Conservation (phyloP, 345 rosid species). For the Pistacia atlantica region DNA sequence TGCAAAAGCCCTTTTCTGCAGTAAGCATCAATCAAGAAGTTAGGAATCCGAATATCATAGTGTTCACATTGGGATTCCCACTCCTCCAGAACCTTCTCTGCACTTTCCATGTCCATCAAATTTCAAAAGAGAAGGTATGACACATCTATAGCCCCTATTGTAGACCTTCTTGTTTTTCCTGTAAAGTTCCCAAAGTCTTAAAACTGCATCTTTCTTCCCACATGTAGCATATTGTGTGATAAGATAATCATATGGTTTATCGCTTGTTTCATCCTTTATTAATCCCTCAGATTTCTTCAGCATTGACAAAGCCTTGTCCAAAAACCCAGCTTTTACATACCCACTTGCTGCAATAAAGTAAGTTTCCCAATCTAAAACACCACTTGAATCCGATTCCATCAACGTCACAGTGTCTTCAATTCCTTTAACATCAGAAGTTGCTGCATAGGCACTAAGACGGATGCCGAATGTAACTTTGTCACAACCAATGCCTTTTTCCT, state of each 20-base stretch:
- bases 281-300: slow-evolving; percentile 38
- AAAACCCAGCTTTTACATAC: slow-evolving; percentile 23
- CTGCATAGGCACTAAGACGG: slow-evolving; percentile 32
- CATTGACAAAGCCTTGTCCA: slow-evolving; percentile 35
- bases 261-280: neutral
- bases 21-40: too few species aligned
- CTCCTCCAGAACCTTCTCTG: slow-evolving; percentile 38
- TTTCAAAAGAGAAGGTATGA: slow-evolving; percentile 36
- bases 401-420: slow-evolving; percentile 25
- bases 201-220: slow-evolving; percentile 45
- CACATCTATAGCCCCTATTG: slow-evolving; percentile 23
- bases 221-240: slow-evolving; percentile 32
- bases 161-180: slow-evolving; percentile 21
- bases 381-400: slow-evolving; percentile 32
- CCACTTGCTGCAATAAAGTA: slow-evolving; percentile 23
- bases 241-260: slow-evolving; percentile 18
- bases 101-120: slow-evolving; percentile 46
- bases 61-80: slow-evolving; percentile 35
- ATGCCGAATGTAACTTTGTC: slow-evolving; percentile 22
- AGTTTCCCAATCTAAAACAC: slow-evolving; percentile 27
- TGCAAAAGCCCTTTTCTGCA: too few species aligned
- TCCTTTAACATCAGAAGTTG: slow-evolving; percentile 28
- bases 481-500: slow-evolving; percentile 24
- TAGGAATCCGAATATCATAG: too few species aligned
- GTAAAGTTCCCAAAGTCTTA: slow-evolving; percentile 41